phyloP scores from a whole-genome alignment of 1,139 yeast species.

The Taphrina wiesneri region DNA sequence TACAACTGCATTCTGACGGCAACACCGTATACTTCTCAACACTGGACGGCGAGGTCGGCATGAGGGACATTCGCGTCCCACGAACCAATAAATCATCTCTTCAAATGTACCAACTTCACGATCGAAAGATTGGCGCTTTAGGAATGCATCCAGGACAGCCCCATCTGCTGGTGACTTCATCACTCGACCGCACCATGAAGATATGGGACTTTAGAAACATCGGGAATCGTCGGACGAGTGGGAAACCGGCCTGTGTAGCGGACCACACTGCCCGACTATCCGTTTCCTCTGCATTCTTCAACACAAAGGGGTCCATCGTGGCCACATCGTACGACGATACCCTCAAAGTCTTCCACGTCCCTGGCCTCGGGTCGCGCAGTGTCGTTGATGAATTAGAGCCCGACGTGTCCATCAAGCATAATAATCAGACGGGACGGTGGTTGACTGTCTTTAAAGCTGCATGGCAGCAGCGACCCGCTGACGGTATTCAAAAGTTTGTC shows the following conservation, averaged over 20 bases:
- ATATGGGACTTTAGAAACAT: conserved; percentile 79
- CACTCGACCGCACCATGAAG: conserved; percentile 78
- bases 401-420: conserved; percentile 58
- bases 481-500: conserved; percentile 75
- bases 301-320: conserved; percentile 68
- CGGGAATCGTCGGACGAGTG: conserved; percentile 49
- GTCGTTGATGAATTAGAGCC: conserved; percentile 1
- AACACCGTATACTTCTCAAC: conserved; percentile 72
- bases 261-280: conserved; percentile 72
- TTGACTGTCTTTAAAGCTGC: conserved; percentile 83
- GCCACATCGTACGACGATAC: conserved; percentile 93
- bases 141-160: conserved; percentile 65
- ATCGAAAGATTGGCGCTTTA: conserved; percentile 89
- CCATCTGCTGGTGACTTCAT: conserved; percentile 75
- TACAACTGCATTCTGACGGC: conserved; percentile 52
- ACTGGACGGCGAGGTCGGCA: conserved; percentile 71
- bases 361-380: conserved; percentile 39
- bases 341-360: conserved; percentile 54
- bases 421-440: conserved; percentile 96
- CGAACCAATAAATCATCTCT: conserved; percentile 32
- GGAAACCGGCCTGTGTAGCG: conserved; percentile 49
- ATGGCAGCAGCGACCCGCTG: conserved; percentile 74
- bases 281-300: conserved; percentile 86
- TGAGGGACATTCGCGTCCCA: conserved; percentile 62
- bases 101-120: conserved; percentile 63